Evolutionary conservation across 2,329 filamentous ascomycete genomes (phyloP).

Genomic region (Venturia asperata): DNA sequence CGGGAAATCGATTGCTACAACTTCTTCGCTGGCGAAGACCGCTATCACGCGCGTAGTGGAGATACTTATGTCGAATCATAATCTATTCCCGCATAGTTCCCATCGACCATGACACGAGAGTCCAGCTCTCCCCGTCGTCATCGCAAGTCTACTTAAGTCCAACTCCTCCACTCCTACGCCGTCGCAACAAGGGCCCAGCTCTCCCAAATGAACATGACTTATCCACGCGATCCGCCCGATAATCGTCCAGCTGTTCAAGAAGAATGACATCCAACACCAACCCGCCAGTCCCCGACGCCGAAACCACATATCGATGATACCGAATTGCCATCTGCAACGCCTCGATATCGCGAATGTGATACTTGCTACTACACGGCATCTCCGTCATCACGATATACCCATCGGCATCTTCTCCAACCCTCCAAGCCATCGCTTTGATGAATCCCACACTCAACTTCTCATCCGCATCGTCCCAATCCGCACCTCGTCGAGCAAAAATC

Average conservation of each 20-base stretch:
- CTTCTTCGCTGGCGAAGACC: too few species aligned
- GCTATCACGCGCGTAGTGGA: too few species aligned
- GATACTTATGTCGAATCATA: too few species aligned
- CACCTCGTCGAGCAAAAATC: neutral
- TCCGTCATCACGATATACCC: neutral
- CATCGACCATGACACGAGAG: too few species aligned
- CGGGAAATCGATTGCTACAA: too few species aligned
- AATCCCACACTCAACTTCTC: neutral
- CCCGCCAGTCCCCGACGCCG: neutral
- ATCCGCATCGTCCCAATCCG: neutral
- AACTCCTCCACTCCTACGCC: too few species aligned
- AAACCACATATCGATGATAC: neutral
- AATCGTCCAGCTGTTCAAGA: neutral
- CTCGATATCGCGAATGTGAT: neutral
- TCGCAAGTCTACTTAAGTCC: too few species aligned
- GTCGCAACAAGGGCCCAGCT: too few species aligned
- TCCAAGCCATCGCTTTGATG: neutral
- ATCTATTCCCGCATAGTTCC: too few species aligned
- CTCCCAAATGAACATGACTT: too few species aligned
- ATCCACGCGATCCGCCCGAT: neutral
- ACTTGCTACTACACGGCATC: neutral
- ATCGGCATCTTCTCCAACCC: neutral
- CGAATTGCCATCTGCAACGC: neutral
- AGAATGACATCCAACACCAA: neutral
- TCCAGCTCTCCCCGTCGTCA: too few species aligned